Evolutionary conservation across 1,139 yeast genomes (phyloP).

Genomic region (Pichia sp.): DNA sequence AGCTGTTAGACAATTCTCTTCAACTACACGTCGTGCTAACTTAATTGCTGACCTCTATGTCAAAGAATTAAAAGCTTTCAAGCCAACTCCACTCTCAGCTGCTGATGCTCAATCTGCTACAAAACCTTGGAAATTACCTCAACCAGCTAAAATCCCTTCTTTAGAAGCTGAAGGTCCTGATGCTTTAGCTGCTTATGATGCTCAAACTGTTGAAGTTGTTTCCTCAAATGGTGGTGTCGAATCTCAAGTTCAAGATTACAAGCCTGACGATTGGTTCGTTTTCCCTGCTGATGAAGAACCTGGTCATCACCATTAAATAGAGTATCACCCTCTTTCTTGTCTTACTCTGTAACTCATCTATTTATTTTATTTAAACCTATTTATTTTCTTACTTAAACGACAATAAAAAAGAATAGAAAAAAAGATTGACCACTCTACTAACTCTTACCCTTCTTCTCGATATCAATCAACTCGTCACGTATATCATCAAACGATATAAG

Average conservation of each 20-base stretch:
- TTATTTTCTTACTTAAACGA: not conserved
- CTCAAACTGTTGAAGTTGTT: conserved; percentile 66
- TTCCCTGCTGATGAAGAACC: conserved; percentile 70
- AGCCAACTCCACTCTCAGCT: conserved; percentile 70
- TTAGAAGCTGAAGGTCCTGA: conserved; percentile 66
- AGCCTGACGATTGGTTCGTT: conserved; percentile 71
- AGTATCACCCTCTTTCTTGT: not conserved
- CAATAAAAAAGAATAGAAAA: too few species aligned
- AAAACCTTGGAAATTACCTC: conserved; percentile 73
- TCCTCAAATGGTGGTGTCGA: conserved; percentile 37
- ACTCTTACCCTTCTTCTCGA: conserved; percentile 2
- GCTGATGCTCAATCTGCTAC: conserved; percentile 74
- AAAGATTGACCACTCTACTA: too few species aligned
- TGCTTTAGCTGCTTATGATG: conserved; percentile 68
- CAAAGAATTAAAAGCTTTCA: conserved; percentile 79
- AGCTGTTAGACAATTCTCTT: conserved; percentile 31
- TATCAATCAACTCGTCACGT: conserved; percentile 10
- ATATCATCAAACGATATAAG: conserved; percentile 14
- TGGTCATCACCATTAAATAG: conserved; percentile 35
- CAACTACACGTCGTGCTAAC: conserved; percentile 36
- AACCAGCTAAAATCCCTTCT: conserved; percentile 64
- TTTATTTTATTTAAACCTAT: conserved; percentile 4
- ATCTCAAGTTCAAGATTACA: conserved; percentile 29
- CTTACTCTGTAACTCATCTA: conserved; percentile 4
- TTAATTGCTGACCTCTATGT: conserved; percentile 80